Percentiles rank a stretch among this genome's conserved stretches.
Conservation (phyloP, 2,329 filamentous ascomycete genomes). For the Kalmusia sp. region DNA sequence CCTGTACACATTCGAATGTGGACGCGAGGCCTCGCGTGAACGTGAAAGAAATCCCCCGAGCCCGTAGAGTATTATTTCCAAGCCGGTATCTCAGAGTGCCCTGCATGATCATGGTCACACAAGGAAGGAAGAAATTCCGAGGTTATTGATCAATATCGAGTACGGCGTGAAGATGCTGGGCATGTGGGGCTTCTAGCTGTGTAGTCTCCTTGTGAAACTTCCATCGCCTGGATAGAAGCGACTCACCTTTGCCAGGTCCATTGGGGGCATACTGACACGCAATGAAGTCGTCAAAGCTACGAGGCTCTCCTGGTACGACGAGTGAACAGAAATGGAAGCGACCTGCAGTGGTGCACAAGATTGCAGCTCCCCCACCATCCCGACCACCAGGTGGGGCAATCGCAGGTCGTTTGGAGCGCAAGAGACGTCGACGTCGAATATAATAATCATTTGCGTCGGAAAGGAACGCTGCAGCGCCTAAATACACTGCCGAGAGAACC, state of each 20-base stretch:
- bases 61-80: conserved; percentile 18
- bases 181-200: conserved; percentile 19
- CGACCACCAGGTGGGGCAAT: conserved; percentile 28
- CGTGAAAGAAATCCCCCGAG: conserved; percentile 5
- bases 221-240: no score
- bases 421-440: conserved; percentile 10
- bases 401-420: conserved; percentile 6
- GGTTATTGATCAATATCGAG: conserved; percentile 30
- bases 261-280: no score
- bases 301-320: no score
- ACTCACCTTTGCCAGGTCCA: no score
- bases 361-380: conserved; percentile 7
- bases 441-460: conserved; percentile 25
- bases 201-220: not conserved
- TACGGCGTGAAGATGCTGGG: conserved; percentile 4
- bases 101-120: conserved; percentile 15
- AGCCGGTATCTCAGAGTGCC: conserved; percentile 13
- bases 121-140: conserved; percentile 7
- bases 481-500: conserved; percentile 24
- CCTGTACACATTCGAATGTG: conserved; percentile 12
- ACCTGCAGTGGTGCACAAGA: conserved; percentile 10
- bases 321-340: not conserved
- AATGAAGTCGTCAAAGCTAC: no score
- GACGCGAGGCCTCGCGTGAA: conserved; percentile 19
- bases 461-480: conserved; percentile 19